phyloP scores from a whole-genome alignment of 208 protist species.

The Strigomonas galati region DNA sequence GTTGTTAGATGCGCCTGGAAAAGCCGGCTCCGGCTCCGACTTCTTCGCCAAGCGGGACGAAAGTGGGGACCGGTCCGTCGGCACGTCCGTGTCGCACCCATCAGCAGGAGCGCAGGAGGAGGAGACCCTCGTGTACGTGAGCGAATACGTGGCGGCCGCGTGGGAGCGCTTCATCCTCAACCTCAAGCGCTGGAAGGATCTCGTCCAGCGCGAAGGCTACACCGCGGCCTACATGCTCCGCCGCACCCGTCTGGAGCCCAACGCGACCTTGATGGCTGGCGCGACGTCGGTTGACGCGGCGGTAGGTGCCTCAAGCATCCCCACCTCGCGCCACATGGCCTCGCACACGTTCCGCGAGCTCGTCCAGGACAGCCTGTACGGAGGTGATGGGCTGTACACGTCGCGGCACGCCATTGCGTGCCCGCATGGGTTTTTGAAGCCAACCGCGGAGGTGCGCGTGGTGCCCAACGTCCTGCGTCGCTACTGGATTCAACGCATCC shows the following conservation, averaged over 20 bases:
- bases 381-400: background rate
- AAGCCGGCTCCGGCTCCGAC: background rate
- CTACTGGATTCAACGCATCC: conserved; percentile 47
- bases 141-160: conserved; percentile 35
- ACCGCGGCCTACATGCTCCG: conserved; percentile 31
- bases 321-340: background rate
- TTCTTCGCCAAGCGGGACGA: background rate
- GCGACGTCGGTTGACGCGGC: background rate
- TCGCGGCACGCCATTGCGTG: conserved; percentile 30
- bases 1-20: background rate
- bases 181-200: conserved; percentile 22
- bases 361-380: background rate
- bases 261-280: background rate
- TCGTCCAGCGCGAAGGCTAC: conserved; percentile 49
- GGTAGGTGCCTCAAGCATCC: background rate
- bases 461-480: conserved; percentile 42
- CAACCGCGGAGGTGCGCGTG: conserved; percentile 29
- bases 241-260: conserved; percentile 1
- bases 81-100: background rate
- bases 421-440: conserved; percentile 44
- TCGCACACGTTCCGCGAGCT: background rate
- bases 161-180: conserved; percentile 39
- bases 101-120: background rate
- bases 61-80: background rate
- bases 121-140: conserved; percentile 41